Base-by-base conservation (phyloP, 257 asterid species). In the Schizonepeta tenuifolia region DNA sequence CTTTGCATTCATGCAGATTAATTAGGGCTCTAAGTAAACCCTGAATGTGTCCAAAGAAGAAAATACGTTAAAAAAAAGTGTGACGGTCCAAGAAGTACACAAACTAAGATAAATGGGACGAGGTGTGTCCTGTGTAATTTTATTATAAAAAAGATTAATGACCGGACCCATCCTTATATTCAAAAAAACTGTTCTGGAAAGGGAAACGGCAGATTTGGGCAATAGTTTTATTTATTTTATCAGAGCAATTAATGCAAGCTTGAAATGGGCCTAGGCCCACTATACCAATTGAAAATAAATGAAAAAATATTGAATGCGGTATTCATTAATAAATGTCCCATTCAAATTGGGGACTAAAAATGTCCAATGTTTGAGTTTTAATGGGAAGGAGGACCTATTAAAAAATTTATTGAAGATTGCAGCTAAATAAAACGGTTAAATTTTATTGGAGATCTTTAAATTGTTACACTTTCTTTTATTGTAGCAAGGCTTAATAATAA, bases 261-360 rank as follows among this genome's bases (percentile, higher is more conserved):
- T 20, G 2, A 15, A 51, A 71, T 72, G 79, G 85, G 82, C 81
- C 75, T 5, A 58, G 76, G 80, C 83, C 83, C 78, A 73, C 17
- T 51, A 4, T 33, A 3, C 38, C 6, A 40, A 10, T 33, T 54
- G 28, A 43, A 49, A 55, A 7, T 12, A 49, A 65, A 20, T 14
- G 31, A 7, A 8, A 9, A 15, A 13, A 11, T 3, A 50, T 61
- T 36, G 15, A 72, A 62, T 35, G 64, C 64, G 9, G 43, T 12
- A 59, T 60, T 60, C 43, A 14, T 17, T 10, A 72, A 47, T 61
- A 35, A 61, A 33, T 72, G 7, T 21, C 40, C 36, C 69, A 51
- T 73, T 62, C 51, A 63, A 71, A 59, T 12, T 36, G 47, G 26
- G 17, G 38, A 15, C 17, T 59, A 44, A 20, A 59, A 74, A 54